These are phyloP conservation scores for Talaromyces nanjingensis DNA, from an alignment of 495 filamentous ascomycete species.

Conservation along the genomic window DNA sequence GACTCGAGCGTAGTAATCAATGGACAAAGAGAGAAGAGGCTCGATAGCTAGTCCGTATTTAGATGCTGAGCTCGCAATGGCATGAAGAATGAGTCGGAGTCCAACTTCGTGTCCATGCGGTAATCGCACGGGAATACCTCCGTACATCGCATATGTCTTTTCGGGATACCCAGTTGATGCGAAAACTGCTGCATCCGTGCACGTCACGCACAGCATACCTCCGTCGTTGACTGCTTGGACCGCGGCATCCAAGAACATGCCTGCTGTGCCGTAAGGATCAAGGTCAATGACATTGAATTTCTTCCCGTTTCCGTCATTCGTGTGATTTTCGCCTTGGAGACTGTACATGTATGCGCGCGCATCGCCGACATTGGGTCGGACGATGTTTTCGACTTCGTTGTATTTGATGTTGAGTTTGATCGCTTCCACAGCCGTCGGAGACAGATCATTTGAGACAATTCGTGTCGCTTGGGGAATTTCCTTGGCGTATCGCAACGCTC, in stretches of 20 bases:
- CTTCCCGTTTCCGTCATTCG: slow-evolving; percentile 10
- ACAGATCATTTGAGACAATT: slow-evolving; percentile 86
- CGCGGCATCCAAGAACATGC: slow-evolving; percentile 84
- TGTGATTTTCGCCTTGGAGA: slow-evolving; percentile 26
- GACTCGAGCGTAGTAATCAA: slow-evolving; percentile 90
- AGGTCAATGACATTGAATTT: slow-evolving; percentile 91
- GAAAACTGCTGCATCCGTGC: slow-evolving; percentile 91
- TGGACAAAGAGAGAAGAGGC: slow-evolving; percentile 82
- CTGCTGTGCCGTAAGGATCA: slow-evolving; percentile 90
- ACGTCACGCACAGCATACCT: slow-evolving; percentile 89
- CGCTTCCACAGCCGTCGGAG: slow-evolving; percentile 64
- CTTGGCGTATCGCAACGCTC: slow-evolving; percentile 83
- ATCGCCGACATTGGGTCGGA: slow-evolving; percentile 68
- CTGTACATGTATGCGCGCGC: slow-evolving; percentile 87
- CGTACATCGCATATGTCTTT: slow-evolving; percentile 87
- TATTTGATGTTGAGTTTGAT: slow-evolving; percentile 79
- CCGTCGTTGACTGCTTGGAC: slow-evolving; percentile 77
- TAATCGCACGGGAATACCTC: slow-evolving; percentile 79
- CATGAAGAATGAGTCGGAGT: slow-evolving; percentile 74
- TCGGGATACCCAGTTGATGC: slow-evolving; percentile 89
- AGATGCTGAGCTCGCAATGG: slow-evolving; percentile 68
- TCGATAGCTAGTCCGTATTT: slow-evolving; percentile 89
- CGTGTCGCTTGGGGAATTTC: slow-evolving; percentile 79
- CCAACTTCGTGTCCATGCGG: slow-evolving; percentile 83
- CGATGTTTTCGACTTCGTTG: slow-evolving; percentile 64